These are phyloP conservation scores for Curvularia lunata DNA, from an alignment of 2,329 filamentous ascomycete genomes.

Conservation along the genomic window DNA sequence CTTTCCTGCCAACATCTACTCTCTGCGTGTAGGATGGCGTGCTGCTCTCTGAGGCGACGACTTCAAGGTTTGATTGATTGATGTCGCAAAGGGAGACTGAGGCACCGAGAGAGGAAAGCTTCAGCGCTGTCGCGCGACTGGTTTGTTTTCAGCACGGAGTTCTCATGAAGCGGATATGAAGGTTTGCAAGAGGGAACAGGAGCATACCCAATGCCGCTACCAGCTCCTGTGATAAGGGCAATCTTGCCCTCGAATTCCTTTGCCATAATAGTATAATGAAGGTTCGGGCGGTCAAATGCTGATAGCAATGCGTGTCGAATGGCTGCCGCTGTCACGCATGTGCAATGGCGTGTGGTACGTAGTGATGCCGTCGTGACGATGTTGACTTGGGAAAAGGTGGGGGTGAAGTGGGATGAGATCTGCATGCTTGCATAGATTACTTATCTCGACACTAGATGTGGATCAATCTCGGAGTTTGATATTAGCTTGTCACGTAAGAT, in stretches of 20 bases:
- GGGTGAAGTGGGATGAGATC: slow-evolving; percentile 44
- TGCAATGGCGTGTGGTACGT: slow-evolving; percentile 3
- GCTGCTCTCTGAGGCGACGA: slow-evolving; percentile 42
- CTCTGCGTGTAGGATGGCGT: slow-evolving; percentile 38
- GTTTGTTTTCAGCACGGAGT: slow-evolving; percentile 2
- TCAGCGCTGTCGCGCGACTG: slow-evolving; percentile 55
- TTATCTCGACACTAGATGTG: neutral
- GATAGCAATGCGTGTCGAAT: neutral
- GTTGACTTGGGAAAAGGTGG: slow-evolving; percentile 38
- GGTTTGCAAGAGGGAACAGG: too few relatives aligned
- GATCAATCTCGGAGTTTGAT: neutral
- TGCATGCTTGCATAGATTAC: slow-evolving; percentile 31
- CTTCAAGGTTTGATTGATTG: slow-evolving; percentile 51
- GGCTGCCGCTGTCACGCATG: neutral
- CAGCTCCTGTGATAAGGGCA: slow-evolving; percentile 41
- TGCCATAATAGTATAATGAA: slow-evolving; percentile 23
- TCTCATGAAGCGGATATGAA: neutral
- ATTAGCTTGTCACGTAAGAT: neutral
- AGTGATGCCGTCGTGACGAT: slow-evolving; percentile 22
- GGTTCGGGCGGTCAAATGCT: neutral
- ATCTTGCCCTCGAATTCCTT: slow-evolving; percentile 41
- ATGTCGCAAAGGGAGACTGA: slow-evolving; percentile 44
- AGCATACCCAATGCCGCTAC: slow-evolving; percentile 55
- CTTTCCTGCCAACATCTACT: slow-evolving; percentile 56
- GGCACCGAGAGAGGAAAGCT: slow-evolving; percentile 56